These are phyloP conservation scores for Parathielavia hyrcaniae DNA, from an alignment of 495 filamentous ascomycete species.

Conservation along the genomic window DNA sequence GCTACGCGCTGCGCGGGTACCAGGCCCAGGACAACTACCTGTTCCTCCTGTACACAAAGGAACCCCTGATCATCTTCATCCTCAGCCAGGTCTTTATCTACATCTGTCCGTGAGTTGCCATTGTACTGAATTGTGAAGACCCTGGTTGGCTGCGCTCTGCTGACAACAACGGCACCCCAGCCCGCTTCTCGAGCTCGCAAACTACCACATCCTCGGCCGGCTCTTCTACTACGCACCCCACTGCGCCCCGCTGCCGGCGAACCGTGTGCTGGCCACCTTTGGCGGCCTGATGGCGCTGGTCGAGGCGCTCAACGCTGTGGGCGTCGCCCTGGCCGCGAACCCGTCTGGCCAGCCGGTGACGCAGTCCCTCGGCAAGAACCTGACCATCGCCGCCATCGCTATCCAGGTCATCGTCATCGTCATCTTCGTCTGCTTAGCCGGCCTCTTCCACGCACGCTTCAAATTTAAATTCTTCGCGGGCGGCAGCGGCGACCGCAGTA, in stretches of 20 bases:
- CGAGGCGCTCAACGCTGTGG: conserved; percentile 32
- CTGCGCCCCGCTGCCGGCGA: conserved; percentile 28
- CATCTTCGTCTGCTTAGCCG: conserved; percentile 28
- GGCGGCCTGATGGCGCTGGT: conserved; percentile 29
- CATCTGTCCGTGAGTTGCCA: conserved; percentile 31
- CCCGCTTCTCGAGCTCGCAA: conserved; percentile 37
- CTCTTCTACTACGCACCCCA: conserved; percentile 35
- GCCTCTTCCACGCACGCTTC: conserved; percentile 31
- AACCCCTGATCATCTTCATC: conserved; percentile 24
- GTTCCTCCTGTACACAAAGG: conserved; percentile 15
- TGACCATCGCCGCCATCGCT: conserved; percentile 28
- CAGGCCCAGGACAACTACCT: conserved; percentile 33
- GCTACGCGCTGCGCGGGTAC: conserved; percentile 31
- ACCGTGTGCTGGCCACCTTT: conserved; percentile 28
- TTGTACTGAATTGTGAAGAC: too few relatives aligned
- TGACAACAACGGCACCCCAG: conserved; percentile 9
- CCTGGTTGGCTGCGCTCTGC: not conserved
- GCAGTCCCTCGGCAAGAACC: conserved; percentile 22
- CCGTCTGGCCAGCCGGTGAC: conserved; percentile 5
- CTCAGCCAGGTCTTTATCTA: conserved; percentile 33
- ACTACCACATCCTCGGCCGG: conserved; percentile 38
- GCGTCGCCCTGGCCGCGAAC: conserved; percentile 30
- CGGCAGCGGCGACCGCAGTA: too few relatives aligned
- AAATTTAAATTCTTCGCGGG: too few relatives aligned
- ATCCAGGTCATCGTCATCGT: conserved; percentile 31